phyloP scores from a whole-genome alignment of 768 basidiomycete genomes.

The Macrolepiota dolichaula region DNA sequence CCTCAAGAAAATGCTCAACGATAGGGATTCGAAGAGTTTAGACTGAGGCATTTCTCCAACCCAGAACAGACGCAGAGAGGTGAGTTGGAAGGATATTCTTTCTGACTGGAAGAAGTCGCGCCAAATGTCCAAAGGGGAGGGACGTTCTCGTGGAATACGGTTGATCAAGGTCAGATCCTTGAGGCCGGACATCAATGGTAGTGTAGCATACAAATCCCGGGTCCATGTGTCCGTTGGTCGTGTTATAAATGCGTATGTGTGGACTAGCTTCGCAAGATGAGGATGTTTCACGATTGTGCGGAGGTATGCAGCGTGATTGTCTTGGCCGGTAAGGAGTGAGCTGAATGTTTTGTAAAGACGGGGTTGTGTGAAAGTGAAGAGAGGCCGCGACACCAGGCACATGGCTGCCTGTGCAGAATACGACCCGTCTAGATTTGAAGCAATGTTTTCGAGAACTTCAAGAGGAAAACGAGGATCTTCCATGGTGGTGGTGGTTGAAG shows the following conservation, averaged over 20 bases:
- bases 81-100: background rate
- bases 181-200: background rate
- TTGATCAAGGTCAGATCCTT: slow-evolving; percentile 4
- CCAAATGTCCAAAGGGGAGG: background rate
- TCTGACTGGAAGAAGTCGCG: background rate
- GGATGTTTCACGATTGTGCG: background rate
- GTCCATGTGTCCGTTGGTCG: background rate
- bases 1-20: background rate
- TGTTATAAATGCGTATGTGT: background rate
- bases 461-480: background rate
- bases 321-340: background rate
- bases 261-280: background rate
- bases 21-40: background rate
- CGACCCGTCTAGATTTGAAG: background rate
- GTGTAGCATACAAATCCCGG: background rate
- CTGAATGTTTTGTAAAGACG: background rate
- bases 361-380: background rate
- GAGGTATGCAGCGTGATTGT: background rate
- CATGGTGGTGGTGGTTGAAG: background rate
- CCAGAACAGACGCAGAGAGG: background rate
- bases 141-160: background rate
- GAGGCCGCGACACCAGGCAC: background rate
- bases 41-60: background rate
- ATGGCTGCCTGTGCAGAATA: background rate
- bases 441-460: background rate